Conservation (phyloP, 345 rosid species). For the Linum tenue region DNA sequence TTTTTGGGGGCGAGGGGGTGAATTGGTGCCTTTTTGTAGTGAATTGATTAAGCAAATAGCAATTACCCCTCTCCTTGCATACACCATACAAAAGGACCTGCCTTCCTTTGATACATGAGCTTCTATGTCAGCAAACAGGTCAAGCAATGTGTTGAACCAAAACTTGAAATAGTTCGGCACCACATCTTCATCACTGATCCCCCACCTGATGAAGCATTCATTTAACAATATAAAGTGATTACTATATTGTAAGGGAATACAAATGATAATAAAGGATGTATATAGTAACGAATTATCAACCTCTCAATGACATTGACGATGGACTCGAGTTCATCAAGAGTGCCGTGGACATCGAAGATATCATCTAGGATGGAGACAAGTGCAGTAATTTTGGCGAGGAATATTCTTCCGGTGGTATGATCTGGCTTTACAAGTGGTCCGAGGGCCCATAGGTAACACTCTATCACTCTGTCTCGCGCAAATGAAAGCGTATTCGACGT, state of each 20-base stretch:
- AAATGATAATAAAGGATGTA: too few species aligned
- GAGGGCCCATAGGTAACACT: slow-evolving; percentile 19
- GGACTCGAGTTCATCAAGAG: slow-evolving; percentile 23
- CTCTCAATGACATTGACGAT: slow-evolving; percentile 16
- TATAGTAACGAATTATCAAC: background rate
- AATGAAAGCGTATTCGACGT: background rate
- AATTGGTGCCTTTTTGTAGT: too few species aligned
- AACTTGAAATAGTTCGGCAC: slow-evolving; percentile 19
- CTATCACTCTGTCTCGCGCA: slow-evolving; percentile 21
- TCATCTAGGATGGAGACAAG: slow-evolving; percentile 19
- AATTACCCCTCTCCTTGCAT: background rate
- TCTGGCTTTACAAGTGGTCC: slow-evolving; percentile 16
- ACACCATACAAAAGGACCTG: background rate
- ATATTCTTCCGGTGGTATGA: background rate
- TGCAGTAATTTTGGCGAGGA: slow-evolving; percentile 9
- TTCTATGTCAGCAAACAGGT: slow-evolving; percentile 9
- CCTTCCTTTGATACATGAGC: background rate
- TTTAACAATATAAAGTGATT: background rate
- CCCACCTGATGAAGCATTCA: slow-evolving; percentile 13
- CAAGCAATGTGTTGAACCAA: slow-evolving; percentile 2
- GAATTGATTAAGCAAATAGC: too few species aligned
- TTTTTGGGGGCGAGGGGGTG: too few species aligned
- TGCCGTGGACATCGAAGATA: slow-evolving; percentile 25
- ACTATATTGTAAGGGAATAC: too few species aligned
- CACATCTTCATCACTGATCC: background rate